These are phyloP conservation scores for Clarireedia paspali DNA, from an alignment of 2,329 filamentous ascomycete species.

Conservation along the genomic window DNA sequence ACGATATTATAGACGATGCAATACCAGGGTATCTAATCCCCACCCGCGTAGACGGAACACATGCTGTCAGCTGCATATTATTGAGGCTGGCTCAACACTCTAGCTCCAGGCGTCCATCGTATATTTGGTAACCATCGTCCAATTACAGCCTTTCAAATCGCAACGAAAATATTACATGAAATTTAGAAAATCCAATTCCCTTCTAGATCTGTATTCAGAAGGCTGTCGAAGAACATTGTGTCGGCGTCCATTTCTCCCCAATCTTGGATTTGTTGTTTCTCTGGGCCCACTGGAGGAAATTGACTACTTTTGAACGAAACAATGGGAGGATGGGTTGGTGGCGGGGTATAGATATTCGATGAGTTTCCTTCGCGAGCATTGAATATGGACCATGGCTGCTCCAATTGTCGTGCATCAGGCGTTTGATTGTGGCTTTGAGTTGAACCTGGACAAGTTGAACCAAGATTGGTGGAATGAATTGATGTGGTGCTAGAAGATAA, in stretches of 20 bases:
- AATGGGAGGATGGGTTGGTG: background rate
- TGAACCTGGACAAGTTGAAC: background rate
- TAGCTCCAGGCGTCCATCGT: background rate
- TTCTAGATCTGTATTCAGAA: conserved; percentile 27
- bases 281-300: conserved; percentile 13
- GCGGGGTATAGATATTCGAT: no score
- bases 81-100: no score
- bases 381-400: background rate
- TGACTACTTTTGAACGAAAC: conserved; percentile 22
- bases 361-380: no score
- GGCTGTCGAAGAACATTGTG: conserved; percentile 26
- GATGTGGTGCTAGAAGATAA: background rate
- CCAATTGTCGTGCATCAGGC: background rate
- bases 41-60: no score
- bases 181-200: conserved; percentile 25
- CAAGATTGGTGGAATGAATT: background rate
- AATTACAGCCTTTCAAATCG: background rate
- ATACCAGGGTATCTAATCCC: no score
- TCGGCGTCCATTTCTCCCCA: conserved; percentile 21
- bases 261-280: conserved; percentile 15
- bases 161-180: background rate
- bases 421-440: background rate
- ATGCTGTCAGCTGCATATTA: no score
- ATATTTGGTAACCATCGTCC: background rate
- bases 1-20: no score